Conservation (phyloP, 2,329 filamentous ascomycete species). For the Paracoccidioides lutzii region DNA sequence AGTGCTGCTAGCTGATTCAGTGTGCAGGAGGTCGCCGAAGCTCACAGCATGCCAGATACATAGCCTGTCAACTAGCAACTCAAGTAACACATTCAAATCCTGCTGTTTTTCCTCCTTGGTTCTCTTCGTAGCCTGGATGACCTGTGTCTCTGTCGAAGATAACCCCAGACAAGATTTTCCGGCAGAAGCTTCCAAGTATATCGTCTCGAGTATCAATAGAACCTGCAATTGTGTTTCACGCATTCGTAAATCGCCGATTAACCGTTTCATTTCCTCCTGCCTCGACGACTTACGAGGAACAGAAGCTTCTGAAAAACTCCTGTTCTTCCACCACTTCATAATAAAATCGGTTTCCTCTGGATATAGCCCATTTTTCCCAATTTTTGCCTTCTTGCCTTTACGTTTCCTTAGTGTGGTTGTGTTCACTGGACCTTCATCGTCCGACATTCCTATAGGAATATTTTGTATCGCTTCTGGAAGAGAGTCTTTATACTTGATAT, state of each 20-base stretch:
- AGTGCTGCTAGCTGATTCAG: slow-evolving; percentile 18
- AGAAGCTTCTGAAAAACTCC: slow-evolving; percentile 18
- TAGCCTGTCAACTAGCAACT: slow-evolving; percentile 36
- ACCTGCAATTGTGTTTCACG: slow-evolving; percentile 39
- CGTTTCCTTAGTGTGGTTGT: slow-evolving; percentile 21
- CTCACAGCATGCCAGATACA: slow-evolving; percentile 40
- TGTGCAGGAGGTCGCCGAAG: slow-evolving; percentile 18
- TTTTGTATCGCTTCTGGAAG: slow-evolving; percentile 28
- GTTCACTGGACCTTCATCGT: slow-evolving; percentile 19
- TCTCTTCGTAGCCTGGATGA: slow-evolving; percentile 9
- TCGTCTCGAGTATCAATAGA: slow-evolving; percentile 36
- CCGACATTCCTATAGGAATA: slow-evolving; percentile 24
- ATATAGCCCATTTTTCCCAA: slow-evolving; percentile 37
- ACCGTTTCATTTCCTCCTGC: slow-evolving; percentile 28
- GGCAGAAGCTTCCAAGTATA: slow-evolving; percentile 27
- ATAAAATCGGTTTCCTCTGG: slow-evolving; percentile 32
- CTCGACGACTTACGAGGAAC: slow-evolving; percentile 18
- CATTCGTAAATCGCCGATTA: slow-evolving; percentile 32
- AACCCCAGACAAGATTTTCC: slow-evolving; percentile 1
- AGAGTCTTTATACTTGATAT: slow-evolving; percentile 35
- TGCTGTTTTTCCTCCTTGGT: slow-evolving; percentile 22
- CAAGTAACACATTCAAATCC: slow-evolving; percentile 32
- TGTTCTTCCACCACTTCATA: slow-evolving; percentile 34
- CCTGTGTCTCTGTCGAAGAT: slow-evolving; percentile 12
- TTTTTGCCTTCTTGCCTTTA: slow-evolving; percentile 22